These are phyloP conservation scores for Nasturtium officinale DNA, from an alignment of 345 rosid genomes.

Conservation along the genomic window DNA sequence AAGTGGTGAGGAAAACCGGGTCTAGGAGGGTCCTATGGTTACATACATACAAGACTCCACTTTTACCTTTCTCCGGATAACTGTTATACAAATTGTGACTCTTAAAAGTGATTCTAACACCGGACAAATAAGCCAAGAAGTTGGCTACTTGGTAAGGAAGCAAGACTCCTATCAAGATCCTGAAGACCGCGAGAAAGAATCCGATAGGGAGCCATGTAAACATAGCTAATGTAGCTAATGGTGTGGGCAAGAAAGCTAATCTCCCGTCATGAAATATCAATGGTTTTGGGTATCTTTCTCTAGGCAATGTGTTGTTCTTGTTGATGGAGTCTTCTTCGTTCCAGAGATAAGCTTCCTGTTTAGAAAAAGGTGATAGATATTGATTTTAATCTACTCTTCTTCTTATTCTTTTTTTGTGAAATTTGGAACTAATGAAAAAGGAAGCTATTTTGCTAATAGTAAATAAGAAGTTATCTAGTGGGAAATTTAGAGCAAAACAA, in stretches of 20 bases:
- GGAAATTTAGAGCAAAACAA: background rate
- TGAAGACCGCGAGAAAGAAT: slow-evolving; percentile 58
- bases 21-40: slow-evolving; percentile 83
- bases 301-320: slow-evolving; percentile 52
- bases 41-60: slow-evolving; percentile 84
- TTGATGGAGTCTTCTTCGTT: slow-evolving; percentile 51
- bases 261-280: slow-evolving; percentile 93
- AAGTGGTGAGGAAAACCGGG: slow-evolving; percentile 74
- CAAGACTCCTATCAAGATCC: slow-evolving; percentile 60
- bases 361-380: background rate
- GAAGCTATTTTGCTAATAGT: background rate
- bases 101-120: slow-evolving; percentile 51
- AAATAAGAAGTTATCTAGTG: background rate
- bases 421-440: background rate
- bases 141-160: slow-evolving; percentile 65
- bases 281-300: slow-evolving; percentile 85
- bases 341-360: slow-evolving; percentile 76
- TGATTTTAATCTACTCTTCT: background rate
- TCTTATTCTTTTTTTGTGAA: background rate
- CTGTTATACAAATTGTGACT: slow-evolving; percentile 21
- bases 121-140: slow-evolving; percentile 50
- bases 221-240: slow-evolving; percentile 69
- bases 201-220: slow-evolving; percentile 83
- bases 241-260: slow-evolving; percentile 93
- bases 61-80: slow-evolving; percentile 42